A percentile compares a stretch with the other conserved stretches of the same genome.
Conservation (phyloP, 2,329 filamentous ascomycete genomes). For the Sclerotiophoma versabilis region DNA sequence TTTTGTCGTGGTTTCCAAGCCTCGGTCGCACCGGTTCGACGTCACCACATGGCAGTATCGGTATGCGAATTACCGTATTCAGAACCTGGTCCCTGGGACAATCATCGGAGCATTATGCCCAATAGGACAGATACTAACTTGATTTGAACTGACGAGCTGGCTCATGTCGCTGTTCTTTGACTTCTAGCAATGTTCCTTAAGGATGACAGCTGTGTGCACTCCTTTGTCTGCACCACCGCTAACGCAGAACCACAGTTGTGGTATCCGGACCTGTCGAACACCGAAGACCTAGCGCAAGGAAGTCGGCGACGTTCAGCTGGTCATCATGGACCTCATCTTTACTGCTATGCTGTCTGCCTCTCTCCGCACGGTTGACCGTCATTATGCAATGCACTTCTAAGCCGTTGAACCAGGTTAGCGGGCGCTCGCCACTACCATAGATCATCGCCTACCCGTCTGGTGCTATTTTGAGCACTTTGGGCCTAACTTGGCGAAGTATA, state of each 20-base stretch:
- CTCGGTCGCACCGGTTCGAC: constrained; percentile 6
- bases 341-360: not conserved
- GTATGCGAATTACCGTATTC: not conserved
- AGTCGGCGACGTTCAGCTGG: constrained; percentile 9
- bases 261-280: not conserved
- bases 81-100: constrained; percentile 6
- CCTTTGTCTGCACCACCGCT: constrained; percentile 11
- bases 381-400: not conserved
- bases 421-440: not conserved
- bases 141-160: not conserved
- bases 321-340: not conserved
- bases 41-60: constrained; percentile 7
- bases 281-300: constrained; percentile 7
- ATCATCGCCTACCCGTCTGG: not conserved
- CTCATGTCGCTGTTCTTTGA: constrained; percentile 1
- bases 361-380: not conserved
- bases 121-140: constrained; percentile 3
- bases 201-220: not conserved
- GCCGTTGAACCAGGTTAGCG: not conserved
- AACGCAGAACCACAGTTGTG: not conserved
- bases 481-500: not conserved
- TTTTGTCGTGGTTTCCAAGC: not conserved
- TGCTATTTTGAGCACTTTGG: not conserved
- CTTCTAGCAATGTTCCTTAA: constrained; percentile 4
- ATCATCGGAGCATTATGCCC: not conserved